A percentile compares a stretch with the other conserved stretches of the same genome.
These are phyloP conservation scores for Calamus simplicifolius DNA, from an alignment of 176 grass and related monocot genomes.

Conservation along the genomic window DNA sequence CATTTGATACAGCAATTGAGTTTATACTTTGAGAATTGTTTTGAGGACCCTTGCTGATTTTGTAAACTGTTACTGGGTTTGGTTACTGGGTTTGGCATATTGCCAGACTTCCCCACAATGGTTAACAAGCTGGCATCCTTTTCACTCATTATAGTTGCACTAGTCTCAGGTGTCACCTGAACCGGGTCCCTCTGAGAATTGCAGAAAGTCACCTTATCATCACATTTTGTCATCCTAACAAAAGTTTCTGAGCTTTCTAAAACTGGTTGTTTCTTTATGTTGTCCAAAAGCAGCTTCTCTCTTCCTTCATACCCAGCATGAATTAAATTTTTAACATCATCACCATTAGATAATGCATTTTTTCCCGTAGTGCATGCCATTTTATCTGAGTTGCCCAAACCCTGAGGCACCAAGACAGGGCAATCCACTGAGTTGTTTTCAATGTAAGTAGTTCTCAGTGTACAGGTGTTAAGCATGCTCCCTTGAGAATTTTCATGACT, in stretches of 20 bases:
- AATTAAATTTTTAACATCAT: constrained; percentile 10
- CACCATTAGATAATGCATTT: constrained; percentile 20
- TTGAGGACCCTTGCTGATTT: background rate
- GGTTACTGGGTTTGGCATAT: background rate
- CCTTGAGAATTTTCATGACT: constrained; percentile 19
- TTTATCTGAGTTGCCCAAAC: no score
- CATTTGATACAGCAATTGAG: background rate
- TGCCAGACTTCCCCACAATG: background rate
- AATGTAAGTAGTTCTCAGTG: background rate
- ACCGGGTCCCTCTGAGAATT: constrained; percentile 40
- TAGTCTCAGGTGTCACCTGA: constrained; percentile 26
- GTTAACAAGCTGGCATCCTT: constrained; percentile 26
- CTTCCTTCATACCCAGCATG: background rate
- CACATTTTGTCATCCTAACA: constrained; percentile 24
- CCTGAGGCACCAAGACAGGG: no score
- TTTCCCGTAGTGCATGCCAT: constrained; percentile 19
- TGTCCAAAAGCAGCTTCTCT: constrained; percentile 13
- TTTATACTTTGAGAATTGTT: background rate
- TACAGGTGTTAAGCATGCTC: constrained; percentile 8
- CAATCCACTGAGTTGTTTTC: background rate
- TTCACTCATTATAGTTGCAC: constrained; percentile 26
- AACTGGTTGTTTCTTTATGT: constrained; percentile 19
- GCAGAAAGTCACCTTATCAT: constrained; percentile 31
- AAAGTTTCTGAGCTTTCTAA: constrained; percentile 28
- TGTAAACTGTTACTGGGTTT: no score